Conservation (phyloP, 805 yeast species). For the Metschnikowia koreensis region DNA sequence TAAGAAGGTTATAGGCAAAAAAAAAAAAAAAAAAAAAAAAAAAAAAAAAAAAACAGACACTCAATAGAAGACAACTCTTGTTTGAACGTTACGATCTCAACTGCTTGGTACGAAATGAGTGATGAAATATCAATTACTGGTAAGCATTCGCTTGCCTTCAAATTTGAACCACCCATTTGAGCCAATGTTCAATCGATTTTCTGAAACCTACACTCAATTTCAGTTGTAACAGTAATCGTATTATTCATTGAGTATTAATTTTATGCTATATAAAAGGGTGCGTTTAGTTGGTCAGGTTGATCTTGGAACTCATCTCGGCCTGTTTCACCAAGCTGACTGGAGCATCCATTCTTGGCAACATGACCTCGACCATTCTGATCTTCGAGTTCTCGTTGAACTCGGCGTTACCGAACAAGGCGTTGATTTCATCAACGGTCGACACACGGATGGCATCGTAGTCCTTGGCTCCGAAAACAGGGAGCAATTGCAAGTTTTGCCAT, state of each 20-base stretch:
- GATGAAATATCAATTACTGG: no score
- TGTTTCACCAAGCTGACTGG: conserved; percentile 37
- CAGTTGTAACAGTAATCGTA: not conserved
- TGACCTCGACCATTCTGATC: conserved; percentile 36
- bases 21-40: no score
- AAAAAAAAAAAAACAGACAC: no score
- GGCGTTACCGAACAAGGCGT: conserved; percentile 24
- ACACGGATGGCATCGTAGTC: conserved; percentile 28
- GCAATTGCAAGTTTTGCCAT: conserved; percentile 35
- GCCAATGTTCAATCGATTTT: no score
- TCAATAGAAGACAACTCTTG: no score
- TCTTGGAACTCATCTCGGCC: conserved; percentile 32
- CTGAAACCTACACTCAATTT: not conserved
- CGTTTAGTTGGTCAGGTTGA: conserved; percentile 18
- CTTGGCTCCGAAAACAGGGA: conserved; percentile 33
- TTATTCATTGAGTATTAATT: not conserved
- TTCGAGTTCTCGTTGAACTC: conserved; percentile 30
- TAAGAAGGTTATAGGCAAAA: no score
- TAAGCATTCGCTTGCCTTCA: no score
- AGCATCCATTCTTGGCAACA: conserved; percentile 38
- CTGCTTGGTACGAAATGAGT: no score
- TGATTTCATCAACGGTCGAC: conserved; percentile 26
- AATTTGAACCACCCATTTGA: no score
- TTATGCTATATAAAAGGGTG: no score
- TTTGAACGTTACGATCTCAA: no score